These are phyloP conservation scores for Terfezia boudieri DNA, from an alignment of 495 filamentous ascomycete species.

Conservation along the genomic window DNA sequence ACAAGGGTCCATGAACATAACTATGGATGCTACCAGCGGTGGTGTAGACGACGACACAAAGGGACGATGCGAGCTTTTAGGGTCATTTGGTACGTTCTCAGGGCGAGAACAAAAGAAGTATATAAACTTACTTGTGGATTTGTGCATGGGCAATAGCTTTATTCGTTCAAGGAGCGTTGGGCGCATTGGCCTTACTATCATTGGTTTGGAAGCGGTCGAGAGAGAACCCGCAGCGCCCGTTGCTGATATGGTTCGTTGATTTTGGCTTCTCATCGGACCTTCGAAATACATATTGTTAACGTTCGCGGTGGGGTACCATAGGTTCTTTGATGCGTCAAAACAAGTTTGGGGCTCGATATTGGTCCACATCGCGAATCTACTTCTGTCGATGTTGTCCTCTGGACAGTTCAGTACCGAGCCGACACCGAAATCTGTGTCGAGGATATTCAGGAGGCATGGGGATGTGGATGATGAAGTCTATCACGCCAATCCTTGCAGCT, in stretches of 20 bases:
- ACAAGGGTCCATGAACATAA: background rate
- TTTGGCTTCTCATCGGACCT: background rate
- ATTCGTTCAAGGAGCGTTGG: slow-evolving; percentile 72
- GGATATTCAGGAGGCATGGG: slow-evolving; percentile 5
- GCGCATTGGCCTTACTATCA: slow-evolving; percentile 55
- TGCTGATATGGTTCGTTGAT: slow-evolving; percentile 58
- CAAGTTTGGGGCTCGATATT: slow-evolving; percentile 88
- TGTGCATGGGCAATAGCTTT: slow-evolving; percentile 31
- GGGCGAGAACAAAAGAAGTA: background rate
- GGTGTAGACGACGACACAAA: slow-evolving; percentile 8
- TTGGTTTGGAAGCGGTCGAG: slow-evolving; percentile 85
- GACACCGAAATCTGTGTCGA: slow-evolving; percentile 19
- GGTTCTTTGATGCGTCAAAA: slow-evolving; percentile 82
- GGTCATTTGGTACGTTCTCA: slow-evolving; percentile 14
- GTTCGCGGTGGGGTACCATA: background rate
- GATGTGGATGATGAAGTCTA: slow-evolving; percentile 28
- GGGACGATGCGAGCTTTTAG: slow-evolving; percentile 15
- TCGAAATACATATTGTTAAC: background rate
- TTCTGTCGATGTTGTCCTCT: slow-evolving; percentile 86
- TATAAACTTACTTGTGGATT: background rate
- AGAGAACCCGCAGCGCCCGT: slow-evolving; percentile 70
- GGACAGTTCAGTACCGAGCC: slow-evolving; percentile 41
- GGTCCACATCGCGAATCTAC: slow-evolving; percentile 72
- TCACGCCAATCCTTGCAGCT: slow-evolving; percentile 81
- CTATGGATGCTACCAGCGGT: slow-evolving; percentile 2